A percentile compares a stretch with the other conserved stretches of the same genome.
phyloP scores from a whole-genome alignment of 257 asterid species.

The Cruciata laevipes region DNA sequence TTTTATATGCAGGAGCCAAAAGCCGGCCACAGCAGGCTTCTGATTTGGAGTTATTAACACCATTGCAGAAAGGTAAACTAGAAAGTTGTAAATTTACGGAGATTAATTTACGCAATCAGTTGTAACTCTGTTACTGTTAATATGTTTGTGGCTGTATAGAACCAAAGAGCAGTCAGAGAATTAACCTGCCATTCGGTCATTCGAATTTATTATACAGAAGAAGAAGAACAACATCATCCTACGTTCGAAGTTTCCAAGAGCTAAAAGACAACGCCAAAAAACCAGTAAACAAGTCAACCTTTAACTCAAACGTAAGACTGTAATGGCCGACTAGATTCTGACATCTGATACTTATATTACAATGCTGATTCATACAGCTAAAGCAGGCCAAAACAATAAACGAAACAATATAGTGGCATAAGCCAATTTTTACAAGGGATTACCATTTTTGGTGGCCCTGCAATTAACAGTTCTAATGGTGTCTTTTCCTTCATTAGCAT shows the following conservation, averaged over 20 bases:
- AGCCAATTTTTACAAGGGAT: too few species aligned
- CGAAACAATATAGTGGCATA: too few species aligned
- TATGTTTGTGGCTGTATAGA: too few species aligned
- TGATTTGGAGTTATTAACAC: neutral
- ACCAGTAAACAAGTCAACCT: neutral
- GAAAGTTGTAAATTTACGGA: neutral
- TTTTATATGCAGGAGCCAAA: constrained; percentile 3
- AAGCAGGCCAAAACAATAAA: too few species aligned
- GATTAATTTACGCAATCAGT: neutral
- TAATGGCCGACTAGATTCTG: neutral
- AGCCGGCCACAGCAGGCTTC: constrained; percentile 28
- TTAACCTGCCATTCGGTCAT: neutral
- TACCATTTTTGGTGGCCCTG: too few species aligned
- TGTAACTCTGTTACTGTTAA: neutral
- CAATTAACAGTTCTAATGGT: too few species aligned
- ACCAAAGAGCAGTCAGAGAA: neutral
- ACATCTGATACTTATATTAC: neutral
- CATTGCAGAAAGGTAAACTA: constrained; percentile 6
- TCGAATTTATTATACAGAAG: neutral
- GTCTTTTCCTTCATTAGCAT: too few species aligned
- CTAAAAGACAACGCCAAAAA: neutral
- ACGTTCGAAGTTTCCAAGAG: neutral
- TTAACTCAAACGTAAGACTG: neutral
- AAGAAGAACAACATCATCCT: neutral
- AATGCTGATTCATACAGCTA: neutral